Evolutionary conservation across 768 basidiomycete genomes (phyloP).

Genomic region (Leccinum fibrillosum): DNA sequence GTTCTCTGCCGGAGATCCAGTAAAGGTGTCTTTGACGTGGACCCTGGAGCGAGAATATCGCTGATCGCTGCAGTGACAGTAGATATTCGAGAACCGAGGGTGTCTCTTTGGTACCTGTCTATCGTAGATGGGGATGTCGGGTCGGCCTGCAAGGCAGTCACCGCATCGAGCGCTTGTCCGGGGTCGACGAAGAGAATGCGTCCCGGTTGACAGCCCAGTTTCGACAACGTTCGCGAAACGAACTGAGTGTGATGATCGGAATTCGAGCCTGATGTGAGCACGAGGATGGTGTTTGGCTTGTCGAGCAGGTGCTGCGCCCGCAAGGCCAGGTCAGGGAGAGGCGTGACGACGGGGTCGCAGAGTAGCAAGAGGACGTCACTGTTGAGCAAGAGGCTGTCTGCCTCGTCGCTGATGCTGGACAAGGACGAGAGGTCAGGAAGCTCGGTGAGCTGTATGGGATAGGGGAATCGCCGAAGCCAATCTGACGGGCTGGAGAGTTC

Average conservation of each 20-base stretch:
- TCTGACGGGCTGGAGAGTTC: constrained; percentile 44
- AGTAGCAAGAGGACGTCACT: constrained; percentile 67
- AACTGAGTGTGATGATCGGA: constrained; percentile 13
- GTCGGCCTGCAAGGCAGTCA: constrained; percentile 44
- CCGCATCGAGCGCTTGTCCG: constrained; percentile 51
- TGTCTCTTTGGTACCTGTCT: constrained; percentile 63
- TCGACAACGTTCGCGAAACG: constrained; percentile 21
- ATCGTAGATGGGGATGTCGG: constrained; percentile 48
- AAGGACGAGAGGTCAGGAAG: constrained; percentile 19
- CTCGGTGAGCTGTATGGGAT: constrained; percentile 49
- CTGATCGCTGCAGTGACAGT: constrained; percentile 41
- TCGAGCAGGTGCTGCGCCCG: constrained; percentile 27
- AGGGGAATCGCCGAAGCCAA: constrained; percentile 55
- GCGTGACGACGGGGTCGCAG: constrained; percentile 55
- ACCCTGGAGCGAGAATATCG: constrained; percentile 11
- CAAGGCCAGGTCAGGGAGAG: constrained; percentile 37
- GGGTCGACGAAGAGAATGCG: constrained; percentile 54
- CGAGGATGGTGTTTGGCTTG: constrained; percentile 43
- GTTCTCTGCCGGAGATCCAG: constrained; percentile 34
- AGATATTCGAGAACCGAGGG: constrained; percentile 56
- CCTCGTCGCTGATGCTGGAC: constrained; percentile 13
- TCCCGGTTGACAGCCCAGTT: constrained; percentile 25
- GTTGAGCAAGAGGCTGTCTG: constrained; percentile 24
- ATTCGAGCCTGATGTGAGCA: constrained; percentile 34
- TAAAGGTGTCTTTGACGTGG: constrained; percentile 6